Base-by-base conservation (phyloP, 192 early-diverging fungal genomes). In the Rhizophagus clarus region DNA sequence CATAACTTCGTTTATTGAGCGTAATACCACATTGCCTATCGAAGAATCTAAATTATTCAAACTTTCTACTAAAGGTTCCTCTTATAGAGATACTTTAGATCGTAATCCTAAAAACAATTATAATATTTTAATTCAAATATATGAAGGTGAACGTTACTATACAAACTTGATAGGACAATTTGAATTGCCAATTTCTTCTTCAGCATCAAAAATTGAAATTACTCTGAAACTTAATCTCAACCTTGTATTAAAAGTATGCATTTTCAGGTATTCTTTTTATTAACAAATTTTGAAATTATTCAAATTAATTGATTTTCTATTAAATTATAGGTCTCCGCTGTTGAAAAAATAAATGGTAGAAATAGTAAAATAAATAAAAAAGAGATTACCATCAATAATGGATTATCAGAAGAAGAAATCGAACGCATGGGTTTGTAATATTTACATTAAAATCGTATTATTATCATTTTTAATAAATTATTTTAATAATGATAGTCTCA, bases 141-240 rank as follows among this genome's bases (percentile, higher is more conserved):
- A 20, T 22, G 49, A 56, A 56, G 49, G 17, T 20, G 17, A 56
- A 56, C 2, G 2, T 4, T 12, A 10, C 4, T 11, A 2, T 12
- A 5, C 40, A 93, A 94, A 95, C 91, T 88, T 90, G 81, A 90
- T 96, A 78, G 94, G 94, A 81, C 88, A 93, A 82, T 95, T 95
- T 85, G 89, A 91, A 77, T 91, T 95, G 72, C 87, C 85, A 91
- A 94, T 82, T n/a, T n/a, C n/a, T n/a, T 82, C 89, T 83, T 93
- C 94, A 34, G 90, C 90, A 56, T 92, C 94, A 72, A 89, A 12
- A 1, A 45, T 45, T 45, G 11, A 45, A 45, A 11, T 45, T 11
- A 12, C 87, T 85, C 73, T 95, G 90, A 80, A 91, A 94, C 4
- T 56, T 0, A 14, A 10, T 56, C 0, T 5, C 4, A 22, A 56